These are phyloP conservation scores for Mastigamoeba balamuthi DNA, from an alignment of 78 protist species.

Conservation along the genomic window DNA sequence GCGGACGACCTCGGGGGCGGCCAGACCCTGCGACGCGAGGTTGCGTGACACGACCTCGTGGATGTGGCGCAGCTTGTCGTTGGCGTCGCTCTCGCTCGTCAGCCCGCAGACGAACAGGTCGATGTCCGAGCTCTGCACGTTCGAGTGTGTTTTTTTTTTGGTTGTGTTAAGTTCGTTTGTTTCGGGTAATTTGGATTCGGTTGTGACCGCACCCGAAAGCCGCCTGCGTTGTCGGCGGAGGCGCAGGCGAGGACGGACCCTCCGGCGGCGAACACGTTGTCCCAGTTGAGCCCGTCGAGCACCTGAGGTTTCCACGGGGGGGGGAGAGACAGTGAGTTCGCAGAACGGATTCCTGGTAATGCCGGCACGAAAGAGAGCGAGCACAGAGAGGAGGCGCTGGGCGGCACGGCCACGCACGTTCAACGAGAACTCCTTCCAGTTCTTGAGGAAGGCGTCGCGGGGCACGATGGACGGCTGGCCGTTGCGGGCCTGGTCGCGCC, in stretches of 20 bases:
- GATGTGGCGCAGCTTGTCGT: constrained; percentile 4
- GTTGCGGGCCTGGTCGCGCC: not conserved
- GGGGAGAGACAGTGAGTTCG: too few species aligned
- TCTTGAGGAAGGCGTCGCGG: not conserved
- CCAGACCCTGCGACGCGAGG: not conserved
- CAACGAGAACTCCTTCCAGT: too few species aligned
- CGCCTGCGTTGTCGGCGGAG: too few species aligned
- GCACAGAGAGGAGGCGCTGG: too few species aligned
- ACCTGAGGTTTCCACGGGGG: not conserved
- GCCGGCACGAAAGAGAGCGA: not conserved
- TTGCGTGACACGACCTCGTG: not conserved
- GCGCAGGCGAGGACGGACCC: constrained; percentile 51
- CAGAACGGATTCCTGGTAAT: not conserved
- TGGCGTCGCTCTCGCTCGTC: constrained; percentile 6
- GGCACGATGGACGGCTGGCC: not conserved
- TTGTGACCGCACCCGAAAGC: too few species aligned
- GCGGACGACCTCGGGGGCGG: not conserved
- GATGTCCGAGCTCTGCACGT: constrained; percentile 27
- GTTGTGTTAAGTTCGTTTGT: too few species aligned
- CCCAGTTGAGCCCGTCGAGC: constrained; percentile 36
- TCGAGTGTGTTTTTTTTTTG: too few species aligned
- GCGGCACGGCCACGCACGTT: too few species aligned
- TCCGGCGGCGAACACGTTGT: constrained; percentile 57
- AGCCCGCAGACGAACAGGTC: constrained; percentile 53
- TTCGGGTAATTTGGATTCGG: too few species aligned